Percentiles rank a stretch among this genome's conserved stretches.
Evolutionary conservation across 192 early-diverging fungal species (phyloP).

Genomic region (Haplosporangium gracile): DNA sequence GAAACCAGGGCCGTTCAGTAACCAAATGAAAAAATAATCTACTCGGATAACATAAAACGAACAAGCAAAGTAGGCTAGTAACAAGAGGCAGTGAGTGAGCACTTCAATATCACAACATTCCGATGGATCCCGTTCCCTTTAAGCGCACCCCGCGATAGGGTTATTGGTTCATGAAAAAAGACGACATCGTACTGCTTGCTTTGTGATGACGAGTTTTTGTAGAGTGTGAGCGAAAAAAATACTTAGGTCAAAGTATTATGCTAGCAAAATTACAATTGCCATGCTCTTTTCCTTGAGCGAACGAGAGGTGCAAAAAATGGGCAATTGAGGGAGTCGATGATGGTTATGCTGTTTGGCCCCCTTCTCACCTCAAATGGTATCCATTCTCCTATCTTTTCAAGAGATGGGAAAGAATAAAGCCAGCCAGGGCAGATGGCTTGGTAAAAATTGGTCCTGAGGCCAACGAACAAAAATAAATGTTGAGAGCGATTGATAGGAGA

Average conservation of each 20-base stretch:
- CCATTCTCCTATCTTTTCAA: neutral
- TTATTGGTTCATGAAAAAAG: neutral
- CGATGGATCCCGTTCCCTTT: neutral
- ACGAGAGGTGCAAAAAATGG: too few relatives aligned
- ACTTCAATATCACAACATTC: neutral
- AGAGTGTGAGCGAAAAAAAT: neutral
- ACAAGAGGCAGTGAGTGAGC: neutral
- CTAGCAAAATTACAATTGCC: neutral
- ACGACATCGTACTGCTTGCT: neutral
- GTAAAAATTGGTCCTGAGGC: neutral
- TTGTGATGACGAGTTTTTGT: neutral
- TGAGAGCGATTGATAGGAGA: constrained; percentile 10
- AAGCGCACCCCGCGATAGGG: neutral
- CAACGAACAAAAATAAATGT: constrained; percentile 2
- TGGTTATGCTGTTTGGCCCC: neutral
- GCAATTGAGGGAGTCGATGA: neutral
- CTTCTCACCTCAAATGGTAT: neutral
- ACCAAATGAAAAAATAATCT: neutral
- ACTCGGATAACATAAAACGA: neutral
- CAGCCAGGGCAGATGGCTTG: neutral
- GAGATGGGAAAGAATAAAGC: neutral
- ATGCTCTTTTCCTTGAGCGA: neutral
- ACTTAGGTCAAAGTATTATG: neutral
- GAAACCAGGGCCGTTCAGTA: neutral
- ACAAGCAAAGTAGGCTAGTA: neutral